These are phyloP conservation scores for Serendipita sp. DNA, from an alignment of 768 basidiomycete genomes.

Conservation along the genomic window DNA sequence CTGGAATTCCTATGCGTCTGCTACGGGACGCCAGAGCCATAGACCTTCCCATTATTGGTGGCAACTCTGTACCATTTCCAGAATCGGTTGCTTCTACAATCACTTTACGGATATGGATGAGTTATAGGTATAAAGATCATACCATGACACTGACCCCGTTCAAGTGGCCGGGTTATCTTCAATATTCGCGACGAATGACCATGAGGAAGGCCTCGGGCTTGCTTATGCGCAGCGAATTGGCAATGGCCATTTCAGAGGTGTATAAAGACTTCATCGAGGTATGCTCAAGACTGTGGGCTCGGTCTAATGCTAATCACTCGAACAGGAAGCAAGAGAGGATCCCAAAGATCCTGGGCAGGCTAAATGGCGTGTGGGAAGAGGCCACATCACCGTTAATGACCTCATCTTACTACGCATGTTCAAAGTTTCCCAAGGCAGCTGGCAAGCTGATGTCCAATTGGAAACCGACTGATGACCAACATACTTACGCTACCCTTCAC, in stretches of 20 bases:
- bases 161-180: constrained; percentile 2
- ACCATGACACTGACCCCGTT: background rate
- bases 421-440: constrained; percentile 1
- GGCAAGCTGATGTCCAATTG: background rate
- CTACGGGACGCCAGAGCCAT: background rate
- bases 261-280: constrained; percentile 4
- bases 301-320: background rate
- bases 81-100: constrained; percentile 1
- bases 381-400: background rate
- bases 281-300: background rate
- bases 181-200: constrained; percentile 4
- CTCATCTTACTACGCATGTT: constrained; percentile 3
- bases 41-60: background rate
- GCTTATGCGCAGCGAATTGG: constrained; percentile 1
- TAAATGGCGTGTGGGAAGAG: constrained; percentile 5
- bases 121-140: background rate
- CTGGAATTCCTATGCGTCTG: constrained; percentile 3
- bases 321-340: constrained; percentile 3
- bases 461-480: background rate
- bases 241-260: constrained; percentile 3
- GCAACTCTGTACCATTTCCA: background rate
- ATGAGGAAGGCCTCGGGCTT: background rate
- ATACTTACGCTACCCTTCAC: background rate
- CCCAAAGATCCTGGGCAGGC: background rate
- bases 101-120: background rate